Evolutionary conservation across 2,329 filamentous ascomycete genomes (phyloP).

Genomic region (Curvularia sp.): DNA sequence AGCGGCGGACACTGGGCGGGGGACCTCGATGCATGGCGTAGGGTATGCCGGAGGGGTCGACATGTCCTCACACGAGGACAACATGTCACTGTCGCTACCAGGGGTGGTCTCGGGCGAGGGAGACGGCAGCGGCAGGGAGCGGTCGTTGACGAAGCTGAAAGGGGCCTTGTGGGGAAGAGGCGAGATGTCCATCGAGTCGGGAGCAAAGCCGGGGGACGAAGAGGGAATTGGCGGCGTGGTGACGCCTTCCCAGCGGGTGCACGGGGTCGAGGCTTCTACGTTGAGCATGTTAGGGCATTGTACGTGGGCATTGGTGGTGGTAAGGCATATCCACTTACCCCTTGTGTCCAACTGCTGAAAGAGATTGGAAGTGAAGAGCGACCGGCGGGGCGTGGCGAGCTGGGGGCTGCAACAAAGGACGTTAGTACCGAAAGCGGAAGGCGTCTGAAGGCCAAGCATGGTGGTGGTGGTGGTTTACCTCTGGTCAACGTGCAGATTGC

Average conservation of each 20-base stretch:
- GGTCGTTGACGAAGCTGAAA: constrained; percentile 64
- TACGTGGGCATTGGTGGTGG: constrained; percentile 19
- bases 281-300: constrained; percentile 41
- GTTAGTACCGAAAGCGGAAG: constrained; percentile 46
- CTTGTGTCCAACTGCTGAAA: constrained; percentile 65
- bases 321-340: constrained; percentile 59
- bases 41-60: constrained; percentile 36
- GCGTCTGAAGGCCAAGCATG: constrained; percentile 34
- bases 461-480: constrained; percentile 65
- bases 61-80: constrained; percentile 47
- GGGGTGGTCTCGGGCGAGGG: constrained; percentile 68
- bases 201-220: constrained; percentile 76
- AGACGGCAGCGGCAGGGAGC: constrained; percentile 72
- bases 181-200: constrained; percentile 91
- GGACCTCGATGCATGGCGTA: constrained; percentile 41
- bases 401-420: constrained; percentile 68
- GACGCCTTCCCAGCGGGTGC: constrained; percentile 66
- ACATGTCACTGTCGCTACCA: constrained; percentile 55
- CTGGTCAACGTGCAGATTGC: constrained; percentile 95
- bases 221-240: constrained; percentile 85
- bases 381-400: constrained; percentile 80
- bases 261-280: constrained; percentile 55
- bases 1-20: constrained; percentile 45
- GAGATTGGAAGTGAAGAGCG: constrained; percentile 78
- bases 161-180: constrained; percentile 84